Evolutionary conservation across 1,284 basidiomycete species (phyloP), one percentile per base, ranked within the genome.

Genomic region (Malassezia globosa): DNA sequence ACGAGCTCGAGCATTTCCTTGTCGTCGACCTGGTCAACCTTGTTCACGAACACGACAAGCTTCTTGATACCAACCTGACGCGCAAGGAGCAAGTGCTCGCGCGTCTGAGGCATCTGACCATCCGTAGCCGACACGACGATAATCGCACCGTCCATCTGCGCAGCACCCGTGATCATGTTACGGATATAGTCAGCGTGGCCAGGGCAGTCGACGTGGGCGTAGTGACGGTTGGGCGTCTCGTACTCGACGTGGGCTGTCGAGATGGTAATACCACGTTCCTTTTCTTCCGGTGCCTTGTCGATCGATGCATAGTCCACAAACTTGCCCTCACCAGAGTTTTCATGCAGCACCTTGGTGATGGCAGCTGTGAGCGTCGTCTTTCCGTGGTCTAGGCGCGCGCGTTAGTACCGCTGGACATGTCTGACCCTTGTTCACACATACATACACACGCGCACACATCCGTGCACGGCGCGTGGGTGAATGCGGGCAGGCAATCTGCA

Each of bases 241-340:
- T 99, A 99, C 75, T 99, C 94, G 73, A 99, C 89, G 74, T 99
- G 94, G 44, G 78, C 77, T 34, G 78, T 79, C 48, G 76, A 75
- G 72, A 99, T 99, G 61, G 94, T 99, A 75, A 99, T 97, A 77
- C 94, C 94, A 75, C 94, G 87, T 51, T 92, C 92, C 76, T 90
- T 94, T 78, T 99, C 94, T 75, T 99, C 94, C 8, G 94, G 94
- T n/a, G 94, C 94, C 78, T 89, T 95, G 83, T 99, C 94, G 70
- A 99, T 99, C 75, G 89, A 82, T 47, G 80, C 81, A 77, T 99
- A 99, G 79, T 92, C 92, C 60, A 94, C 85, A 75, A 99, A 97
- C 73, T 84, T 88, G 59, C 88, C 90, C 47, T 73, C 74, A 46
- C 83, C 85, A 60, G 84, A 83, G 16, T 55, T 46, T 59, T 83